A percentile compares a stretch with the other conserved stretches of the same genome.
Conservation (phyloP, 495 filamentous ascomycete genomes). For the Aspergillus nidulans region DNA sequence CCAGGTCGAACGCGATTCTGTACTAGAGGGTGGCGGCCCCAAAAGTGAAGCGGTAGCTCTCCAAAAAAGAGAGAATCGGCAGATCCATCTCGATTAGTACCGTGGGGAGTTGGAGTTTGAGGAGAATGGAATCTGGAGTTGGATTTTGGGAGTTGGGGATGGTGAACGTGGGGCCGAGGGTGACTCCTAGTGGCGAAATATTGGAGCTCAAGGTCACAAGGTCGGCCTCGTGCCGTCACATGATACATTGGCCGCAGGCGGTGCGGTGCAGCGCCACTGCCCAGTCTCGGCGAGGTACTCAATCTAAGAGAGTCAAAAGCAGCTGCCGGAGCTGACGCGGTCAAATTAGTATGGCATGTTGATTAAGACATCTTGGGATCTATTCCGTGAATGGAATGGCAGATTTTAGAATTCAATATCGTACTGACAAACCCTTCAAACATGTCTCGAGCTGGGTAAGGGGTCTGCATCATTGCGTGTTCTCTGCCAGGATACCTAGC, state of each 20-base stretch:
- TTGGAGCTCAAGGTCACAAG: conserved; percentile 20
- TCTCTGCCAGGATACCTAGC: neutral
- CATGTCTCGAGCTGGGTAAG: conserved; percentile 4
- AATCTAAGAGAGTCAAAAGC: neutral
- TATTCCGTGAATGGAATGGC: neutral
- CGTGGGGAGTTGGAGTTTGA: neutral
- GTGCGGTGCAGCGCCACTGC: neutral
- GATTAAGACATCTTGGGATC: too few relatives aligned
- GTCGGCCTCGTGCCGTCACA: conserved; percentile 18
- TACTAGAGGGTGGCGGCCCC: conserved; percentile 1
- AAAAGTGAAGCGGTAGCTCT: neutral
- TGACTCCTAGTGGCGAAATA: conserved; percentile 2
- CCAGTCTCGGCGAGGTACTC: too few relatives aligned
- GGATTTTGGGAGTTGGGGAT: neutral
- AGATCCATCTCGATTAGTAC: neutral
- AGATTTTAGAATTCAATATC: too few relatives aligned
- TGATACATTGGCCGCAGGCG: conserved; percentile 20
- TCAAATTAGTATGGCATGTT: neutral
- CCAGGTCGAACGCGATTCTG: neutral
- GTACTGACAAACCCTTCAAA: neutral
- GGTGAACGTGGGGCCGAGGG: neutral
- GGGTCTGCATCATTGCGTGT: conserved; percentile 2
- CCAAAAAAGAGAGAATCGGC: neutral
- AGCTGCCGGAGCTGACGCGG: conserved; percentile 3
- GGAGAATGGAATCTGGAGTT: too few relatives aligned